Evolutionary conservation across 169 alveolate genomes (phyloP), one percentile per base, ranked within the genome.

Genomic region (Eimeria tenella): DNA sequence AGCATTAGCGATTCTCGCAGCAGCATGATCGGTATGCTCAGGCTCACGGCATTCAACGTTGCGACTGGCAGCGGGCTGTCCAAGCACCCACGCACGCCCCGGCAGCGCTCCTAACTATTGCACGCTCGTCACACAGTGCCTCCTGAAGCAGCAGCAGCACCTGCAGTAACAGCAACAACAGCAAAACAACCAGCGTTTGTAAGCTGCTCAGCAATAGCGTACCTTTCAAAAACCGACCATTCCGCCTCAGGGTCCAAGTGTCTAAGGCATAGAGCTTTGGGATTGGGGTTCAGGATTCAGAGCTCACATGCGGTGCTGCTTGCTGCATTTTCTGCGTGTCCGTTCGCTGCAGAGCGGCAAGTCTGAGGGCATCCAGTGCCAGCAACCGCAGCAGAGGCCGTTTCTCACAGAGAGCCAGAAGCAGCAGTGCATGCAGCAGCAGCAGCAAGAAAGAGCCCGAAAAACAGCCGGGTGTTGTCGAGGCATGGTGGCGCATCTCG

Each of bases 121-220:
- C 71, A 19, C 63, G 88, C 68, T 73, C 83, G 56, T 73, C 83
- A 31, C 83, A 73, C 60, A 79, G 68, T 65, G 68, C 71, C 88
- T 52, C 88, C 68, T 79, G 70, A 70, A 81, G 90, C 90, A 81
- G 90, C 90, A 81, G 70, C 75, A 81, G 70, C 70, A 81, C 74
- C 74, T 21, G 90, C 90, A 53, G 90, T 50, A n/a, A 52, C 52
- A 81, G 21, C 90, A 21, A 56, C 70, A 81, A 50, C 74, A 58
- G 90, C 90, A 52, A 75, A 13, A 75, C 63, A 17, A 31, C 5
- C 17, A 31, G 25, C 5, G 21, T 19, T 9, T 15, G 74, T 15
- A 13, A 7, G 42, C 0, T 63, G 42, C 42, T 31, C 68, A 58
- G 68, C 11, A 58, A 58, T 31, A 31, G 0, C 42, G 42, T 31